Evolutionary conservation across 2,329 filamentous ascomycete species (phyloP), one percentile per base, ranked within the genome.

Genomic region (Nemania sp.): DNA sequence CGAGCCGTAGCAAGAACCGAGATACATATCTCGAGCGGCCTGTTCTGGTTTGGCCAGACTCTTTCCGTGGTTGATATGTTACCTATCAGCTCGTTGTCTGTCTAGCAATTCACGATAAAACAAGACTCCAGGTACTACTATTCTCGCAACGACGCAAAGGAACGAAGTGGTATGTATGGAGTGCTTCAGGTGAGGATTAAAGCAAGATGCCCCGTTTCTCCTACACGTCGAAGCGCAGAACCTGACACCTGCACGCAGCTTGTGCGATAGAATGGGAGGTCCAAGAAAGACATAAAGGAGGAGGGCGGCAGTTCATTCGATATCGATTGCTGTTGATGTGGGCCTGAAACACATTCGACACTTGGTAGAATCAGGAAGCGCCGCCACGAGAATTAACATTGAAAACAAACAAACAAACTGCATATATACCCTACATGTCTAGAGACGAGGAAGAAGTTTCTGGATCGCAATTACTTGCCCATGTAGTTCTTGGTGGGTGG

Each of bases 341-440:
- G 29, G 47, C 57, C 57, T 63, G 61, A 63, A 63, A 63, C 61
- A 43, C 40, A 29, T 54, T 35, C 54, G 46, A 47, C 48, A n/a
- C 17, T 46, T 42, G 29, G 50, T 49, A 32, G 54, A 40, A 55
- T 35, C 34, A 54, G 54, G 47, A 64, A 64, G 54, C 50, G 54
- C 58, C 34, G 53, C 42, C 34, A 48, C 25, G n/a, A 49, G 50
- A 35, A 34, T 37, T 29, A 29, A 7, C 25, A 3, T 29, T 29
- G 25, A 29, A 29, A 29, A n/a, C n/a, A n/a, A n/a, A n/a, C n/a
- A n/a, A n/a, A n/a, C n/a, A n/a, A n/a, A n/a, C n/a, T n/a, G n/a
- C n/a, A n/a, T n/a, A n/a, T n/a, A n/a, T n/a, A n/a, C n/a, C n/a
- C n/a, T n/a, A n/a, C 25, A 29, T 29, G 25, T 29, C 25, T n/a